Evolutionary conservation across 306 rosid species (phyloP).

Genomic region (Fragaria vesca): DNA sequence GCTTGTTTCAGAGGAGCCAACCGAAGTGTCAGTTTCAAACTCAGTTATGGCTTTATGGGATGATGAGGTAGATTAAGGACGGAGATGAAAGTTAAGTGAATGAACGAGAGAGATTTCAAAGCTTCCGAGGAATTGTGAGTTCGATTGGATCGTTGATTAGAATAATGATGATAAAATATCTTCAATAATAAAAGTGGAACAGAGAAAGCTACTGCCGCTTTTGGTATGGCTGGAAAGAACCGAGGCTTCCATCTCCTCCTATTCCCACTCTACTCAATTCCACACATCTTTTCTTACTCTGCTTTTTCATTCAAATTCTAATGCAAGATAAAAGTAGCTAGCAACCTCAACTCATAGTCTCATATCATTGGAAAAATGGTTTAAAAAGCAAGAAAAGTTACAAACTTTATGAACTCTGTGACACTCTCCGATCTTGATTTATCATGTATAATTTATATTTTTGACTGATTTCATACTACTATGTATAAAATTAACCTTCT

Average conservation of each 20-base stretch:
- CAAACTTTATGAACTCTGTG: not conserved
- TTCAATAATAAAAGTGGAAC: slow-evolving; percentile 3
- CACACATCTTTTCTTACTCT: not conserved
- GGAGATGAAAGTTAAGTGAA: not conserved
- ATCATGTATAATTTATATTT: too few species aligned
- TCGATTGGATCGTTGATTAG: not conserved
- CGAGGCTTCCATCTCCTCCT: not conserved
- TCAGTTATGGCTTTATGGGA: not conserved
- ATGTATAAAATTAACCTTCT: too few species aligned
- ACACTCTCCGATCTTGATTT: not conserved
- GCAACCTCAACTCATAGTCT: not conserved
- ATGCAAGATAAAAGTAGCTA: not conserved
- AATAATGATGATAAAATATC: slow-evolving; percentile 15
- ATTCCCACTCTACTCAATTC: not conserved
- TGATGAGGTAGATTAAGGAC: not conserved
- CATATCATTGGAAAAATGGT: not conserved
- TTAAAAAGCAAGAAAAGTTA: not conserved
- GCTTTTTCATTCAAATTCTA: not conserved
- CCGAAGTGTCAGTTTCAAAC: slow-evolving; percentile 9
- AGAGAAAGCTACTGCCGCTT: slow-evolving; percentile 4
- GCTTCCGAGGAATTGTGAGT: slow-evolving; percentile 10
- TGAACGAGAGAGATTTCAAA: not conserved
- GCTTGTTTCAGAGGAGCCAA: slow-evolving; percentile 1
- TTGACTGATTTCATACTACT: too few species aligned
- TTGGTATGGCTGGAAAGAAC: slow-evolving; percentile 8